Evolutionary conservation across 805 yeast species (phyloP), one percentile per base, ranked within the genome.

Genomic region (Grigorovia yakushimaensis): DNA sequence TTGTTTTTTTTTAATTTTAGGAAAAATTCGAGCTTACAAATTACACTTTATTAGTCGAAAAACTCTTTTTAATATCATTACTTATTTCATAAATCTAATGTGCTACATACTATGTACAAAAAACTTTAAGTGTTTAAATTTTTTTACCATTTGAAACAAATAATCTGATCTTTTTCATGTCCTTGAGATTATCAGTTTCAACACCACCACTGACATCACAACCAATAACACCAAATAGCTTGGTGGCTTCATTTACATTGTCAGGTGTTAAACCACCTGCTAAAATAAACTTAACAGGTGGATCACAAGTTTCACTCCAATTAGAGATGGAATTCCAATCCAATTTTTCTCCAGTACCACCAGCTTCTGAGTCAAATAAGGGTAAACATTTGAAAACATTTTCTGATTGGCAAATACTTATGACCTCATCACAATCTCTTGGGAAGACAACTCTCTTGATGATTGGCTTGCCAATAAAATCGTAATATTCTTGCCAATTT

Each of bases 141-240:
- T 33, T 33, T 33, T 33, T 33, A n/a, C 37, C 37, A 33, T 33
- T 33, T 13, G 17, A 11, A 11, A 33, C 37, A 65, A 89, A 91
- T 13, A 50, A 47, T 47, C 57, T 56, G 19, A 91, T 78, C 66
- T 88, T 91, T 0, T 47, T 60, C 43, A 69, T 56, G 62, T 88
- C 95, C 64, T 91, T 93, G 1, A 54, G 62, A 2, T 95, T 95
- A 40, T 78, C 60, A 0, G 82, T 78, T 61, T 93, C 98, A 1
- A 89, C 95, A 1, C 98, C 98, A 9, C 96, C 88, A 58, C 95
- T 83, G 6, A 93, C 98, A 66, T 91, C 98, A 22, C 85, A 91
- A 4, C 97, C 98, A 36, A 81, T 60, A n/a, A 85, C 79, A 21
- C 93, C 91, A 11, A 52, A 48, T 22, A 63, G 43, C 0, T 60